A percentile compares a stretch with the other conserved stretches of the same genome.
phyloP scores from a whole-genome alignment of 257 asterid species.

The Galeopsis tetrahit region DNA sequence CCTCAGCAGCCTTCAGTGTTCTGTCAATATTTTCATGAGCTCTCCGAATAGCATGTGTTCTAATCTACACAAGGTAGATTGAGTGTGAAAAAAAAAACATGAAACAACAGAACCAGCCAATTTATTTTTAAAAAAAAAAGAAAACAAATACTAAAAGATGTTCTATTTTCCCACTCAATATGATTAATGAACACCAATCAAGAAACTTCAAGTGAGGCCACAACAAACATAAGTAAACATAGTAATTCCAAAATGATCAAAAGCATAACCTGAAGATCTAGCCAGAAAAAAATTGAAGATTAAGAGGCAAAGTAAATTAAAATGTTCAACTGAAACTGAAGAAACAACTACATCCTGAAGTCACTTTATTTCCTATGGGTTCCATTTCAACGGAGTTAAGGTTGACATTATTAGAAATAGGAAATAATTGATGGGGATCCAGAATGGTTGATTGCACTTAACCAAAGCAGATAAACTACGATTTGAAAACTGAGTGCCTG shows the following conservation, averaged over 20 bases:
- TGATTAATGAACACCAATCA: slow-evolving; percentile 1
- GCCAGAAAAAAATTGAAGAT: slow-evolving; percentile 7
- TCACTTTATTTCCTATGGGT: not conserved
- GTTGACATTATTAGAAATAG: not conserved
- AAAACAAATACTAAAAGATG: slow-evolving; percentile 16
- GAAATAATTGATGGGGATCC: not conserved
- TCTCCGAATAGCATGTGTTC: slow-evolving; percentile 92
- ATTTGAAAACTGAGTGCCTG: not conserved
- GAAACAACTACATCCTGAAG: slow-evolving; percentile 20
- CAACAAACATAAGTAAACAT: slow-evolving; percentile 2
- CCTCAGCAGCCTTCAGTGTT: slow-evolving; percentile 95
- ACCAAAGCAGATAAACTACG: slow-evolving; percentile 1
- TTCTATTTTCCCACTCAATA: not conserved
- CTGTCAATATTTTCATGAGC: slow-evolving; percentile 97
- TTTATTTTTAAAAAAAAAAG: not conserved
- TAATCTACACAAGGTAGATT: slow-evolving; percentile 59
- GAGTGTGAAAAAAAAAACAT: not conserved
- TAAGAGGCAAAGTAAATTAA: not conserved
- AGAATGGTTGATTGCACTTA: not conserved
- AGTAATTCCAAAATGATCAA: slow-evolving; percentile 5
- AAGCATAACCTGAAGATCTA: slow-evolving; percentile 7
- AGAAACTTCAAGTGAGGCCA: slow-evolving; percentile 14
- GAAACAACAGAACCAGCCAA: not conserved
- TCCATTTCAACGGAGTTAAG: not conserved
- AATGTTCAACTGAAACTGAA: slow-evolving; percentile 14